Percentiles rank a stretch among this genome's conserved stretches.
These are phyloP conservation scores for Rosa chinensis DNA, from an alignment of 306 rosid species.

Conservation along the genomic window DNA sequence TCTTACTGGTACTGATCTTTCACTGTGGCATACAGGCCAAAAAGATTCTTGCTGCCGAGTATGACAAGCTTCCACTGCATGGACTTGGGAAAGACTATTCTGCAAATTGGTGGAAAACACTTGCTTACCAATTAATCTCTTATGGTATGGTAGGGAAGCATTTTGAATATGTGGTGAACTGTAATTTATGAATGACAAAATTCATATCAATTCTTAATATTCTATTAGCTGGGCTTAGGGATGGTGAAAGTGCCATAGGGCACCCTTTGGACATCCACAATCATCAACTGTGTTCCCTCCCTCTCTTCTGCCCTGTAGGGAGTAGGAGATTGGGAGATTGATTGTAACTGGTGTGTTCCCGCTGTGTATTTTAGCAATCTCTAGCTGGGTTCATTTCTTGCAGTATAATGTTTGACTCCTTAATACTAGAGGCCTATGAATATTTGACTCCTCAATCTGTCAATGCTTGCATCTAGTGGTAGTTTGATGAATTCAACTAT, in stretches of 20 bases:
- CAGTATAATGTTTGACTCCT: not conserved
- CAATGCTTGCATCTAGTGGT: not conserved
- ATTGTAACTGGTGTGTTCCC: not conserved
- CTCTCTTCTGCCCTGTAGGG: not conserved
- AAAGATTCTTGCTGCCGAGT: constrained; percentile 58
- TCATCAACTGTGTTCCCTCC: not conserved
- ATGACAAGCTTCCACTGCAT: constrained; percentile 87
- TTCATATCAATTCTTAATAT: not conserved
- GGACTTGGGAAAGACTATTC: constrained; percentile 79
- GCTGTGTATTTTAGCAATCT: not conserved
- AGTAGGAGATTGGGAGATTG: not conserved
- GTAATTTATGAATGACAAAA: not conserved
- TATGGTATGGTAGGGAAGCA: constrained; percentile 50
- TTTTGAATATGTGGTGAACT: constrained; percentile 16
- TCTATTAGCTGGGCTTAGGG: not conserved
- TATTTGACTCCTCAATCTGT: not conserved
- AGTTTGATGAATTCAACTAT: not conserved
- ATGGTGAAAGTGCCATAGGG: not conserved
- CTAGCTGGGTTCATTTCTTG: not conserved
- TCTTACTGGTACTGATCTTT: constrained; percentile 26
- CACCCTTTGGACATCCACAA: not conserved
- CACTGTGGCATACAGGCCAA: constrained; percentile 58
- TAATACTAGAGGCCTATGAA: not conserved
- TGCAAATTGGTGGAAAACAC: constrained; percentile 93
- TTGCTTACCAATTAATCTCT: constrained; percentile 63